Evolutionary conservation across 2,329 filamentous ascomycete genomes (phyloP), one percentile per base, ranked within the genome.

Genomic region (Corinectria fuckeliana): DNA sequence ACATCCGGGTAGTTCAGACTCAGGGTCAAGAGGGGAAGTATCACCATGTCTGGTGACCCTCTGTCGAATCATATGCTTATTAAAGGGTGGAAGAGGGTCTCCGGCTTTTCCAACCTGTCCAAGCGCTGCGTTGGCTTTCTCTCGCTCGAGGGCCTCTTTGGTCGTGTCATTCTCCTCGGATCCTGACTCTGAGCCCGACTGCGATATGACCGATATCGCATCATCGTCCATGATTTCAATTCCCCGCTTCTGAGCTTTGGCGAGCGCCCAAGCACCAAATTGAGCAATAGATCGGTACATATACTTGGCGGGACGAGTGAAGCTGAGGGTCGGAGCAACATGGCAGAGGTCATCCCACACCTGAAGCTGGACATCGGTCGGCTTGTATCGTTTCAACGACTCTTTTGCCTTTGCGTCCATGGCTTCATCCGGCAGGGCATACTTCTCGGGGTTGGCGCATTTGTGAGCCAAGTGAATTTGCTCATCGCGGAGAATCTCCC

Each of bases 291-390:
- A 91, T 47, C 94, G 86, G 74, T 92, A 98, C 93, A 98, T 97
- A 77, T 91, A 91, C 74, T 98, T 98, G 44, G 94, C 95, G 1
- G 95, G 95, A n/a, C 89, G 85, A 0, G 94, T 98, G 74, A 97
- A 98, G 69, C 92, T 96, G n/a, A 98, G 82, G 0, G 93, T 97
- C 1, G 94, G 92, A 0, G 90, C 89, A 5, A 96, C 93, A 72
- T 98, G 94, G 70, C 95, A 98, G 3, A 98, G 80, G 69, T 97
- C 91, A 58, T 98, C 94, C 93, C 94, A 98, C 1, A 98, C 89
- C 73, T 98, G 95, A 2, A 99, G 82, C 72, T 97, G 93, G 0
- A 98, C 94, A 68, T 96, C 87, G 0, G 95, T 99, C 0, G 93
- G 91, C 57, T 87, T 86, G 75, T 92, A 96, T 62, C 83, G 87